phyloP scores from a whole-genome alignment of 805 yeast genomes.

The Pichia scutulata region DNA sequence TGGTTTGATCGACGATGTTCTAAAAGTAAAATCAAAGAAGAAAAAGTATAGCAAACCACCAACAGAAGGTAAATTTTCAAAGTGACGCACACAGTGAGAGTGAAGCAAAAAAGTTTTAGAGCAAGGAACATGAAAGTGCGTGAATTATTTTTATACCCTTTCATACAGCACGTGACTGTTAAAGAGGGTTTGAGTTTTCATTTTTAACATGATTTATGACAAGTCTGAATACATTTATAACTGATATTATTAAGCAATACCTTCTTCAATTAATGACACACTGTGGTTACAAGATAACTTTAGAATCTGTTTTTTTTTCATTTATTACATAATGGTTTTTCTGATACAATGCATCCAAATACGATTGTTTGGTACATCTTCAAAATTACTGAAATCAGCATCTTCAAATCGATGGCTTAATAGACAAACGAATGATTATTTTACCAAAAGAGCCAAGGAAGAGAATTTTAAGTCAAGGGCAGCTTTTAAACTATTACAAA shows the following conservation, averaged over 20 bases:
- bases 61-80: not conserved
- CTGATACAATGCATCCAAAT: not conserved
- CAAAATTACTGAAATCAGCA: conserved; percentile 20
- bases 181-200: too few species aligned
- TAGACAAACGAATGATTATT: conserved; percentile 60
- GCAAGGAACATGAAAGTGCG: not conserved
- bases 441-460: conserved; percentile 56
- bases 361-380: conserved; percentile 1
- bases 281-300: not conserved
- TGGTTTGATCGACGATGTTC: conserved; percentile 46
- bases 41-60: not conserved
- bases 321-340: not conserved
- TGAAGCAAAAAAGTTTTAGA: not conserved
- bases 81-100: not conserved
- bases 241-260: too few species aligned
- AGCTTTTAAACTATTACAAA: conserved; percentile 77
- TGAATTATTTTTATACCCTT: not conserved
- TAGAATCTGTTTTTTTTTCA: not conserved
- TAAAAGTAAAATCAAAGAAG: conserved; percentile 2
- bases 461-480: conserved; percentile 74
- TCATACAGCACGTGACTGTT: conserved; percentile 10
- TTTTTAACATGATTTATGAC: not conserved
- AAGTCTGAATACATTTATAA: not conserved
- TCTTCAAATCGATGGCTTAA: conserved; percentile 70
- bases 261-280: not conserved